These are phyloP conservation scores for Lolium rigidum DNA, from an alignment of 176 grass and related monocot species.

Conservation along the genomic window DNA sequence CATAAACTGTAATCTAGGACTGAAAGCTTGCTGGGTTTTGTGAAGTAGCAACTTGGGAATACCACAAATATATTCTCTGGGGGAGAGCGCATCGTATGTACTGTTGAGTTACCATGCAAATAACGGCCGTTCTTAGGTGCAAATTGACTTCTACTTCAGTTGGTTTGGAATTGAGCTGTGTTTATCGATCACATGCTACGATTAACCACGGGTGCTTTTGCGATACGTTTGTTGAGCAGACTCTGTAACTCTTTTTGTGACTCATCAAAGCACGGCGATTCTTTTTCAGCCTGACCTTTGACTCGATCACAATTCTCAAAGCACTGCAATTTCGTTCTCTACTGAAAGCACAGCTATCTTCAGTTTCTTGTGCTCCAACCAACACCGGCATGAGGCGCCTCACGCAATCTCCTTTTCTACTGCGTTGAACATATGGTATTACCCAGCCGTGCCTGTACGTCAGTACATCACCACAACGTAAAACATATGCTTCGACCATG, in stretches of 20 bases:
- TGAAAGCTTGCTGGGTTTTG: not conserved
- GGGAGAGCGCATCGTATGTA: not conserved
- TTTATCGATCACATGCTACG: not conserved
- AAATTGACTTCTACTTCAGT: not conserved
- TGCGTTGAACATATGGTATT: too few species aligned
- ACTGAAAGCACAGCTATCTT: not conserved
- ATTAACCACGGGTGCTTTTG: not conserved
- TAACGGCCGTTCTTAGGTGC: not conserved
- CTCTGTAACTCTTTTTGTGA: not conserved
- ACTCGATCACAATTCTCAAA: not conserved
- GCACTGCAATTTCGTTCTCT: not conserved
- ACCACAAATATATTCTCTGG: not conserved
- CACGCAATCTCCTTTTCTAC: too few species aligned
- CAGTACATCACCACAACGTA: not conserved
- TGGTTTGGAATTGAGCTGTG: not conserved
- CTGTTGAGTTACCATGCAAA: constrained; percentile 5
- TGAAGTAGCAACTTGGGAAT: constrained; percentile 27
- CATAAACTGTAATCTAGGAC: not conserved
- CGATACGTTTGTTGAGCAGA: not conserved
- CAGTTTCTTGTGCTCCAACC: too few species aligned
- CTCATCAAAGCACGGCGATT: not conserved
- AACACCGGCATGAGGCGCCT: too few species aligned
- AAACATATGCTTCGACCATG: too few species aligned
- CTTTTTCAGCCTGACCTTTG: not conserved
- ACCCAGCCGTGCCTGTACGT: not conserved